Evolutionary conservation across 1,284 basidiomycete species (phyloP).

Genomic region (Athelia sp.): DNA sequence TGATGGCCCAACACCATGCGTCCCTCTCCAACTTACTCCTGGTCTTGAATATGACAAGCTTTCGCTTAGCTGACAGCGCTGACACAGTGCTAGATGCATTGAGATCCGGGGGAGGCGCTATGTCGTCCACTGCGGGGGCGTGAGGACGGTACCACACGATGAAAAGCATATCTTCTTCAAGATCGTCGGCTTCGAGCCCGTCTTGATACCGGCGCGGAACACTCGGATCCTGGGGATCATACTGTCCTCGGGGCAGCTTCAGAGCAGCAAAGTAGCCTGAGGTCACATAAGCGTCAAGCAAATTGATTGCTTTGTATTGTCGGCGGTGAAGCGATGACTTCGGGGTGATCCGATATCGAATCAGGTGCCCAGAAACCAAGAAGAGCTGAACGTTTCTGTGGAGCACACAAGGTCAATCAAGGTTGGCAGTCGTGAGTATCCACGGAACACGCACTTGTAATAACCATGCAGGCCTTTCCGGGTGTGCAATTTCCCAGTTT

Average conservation of each 20-base stretch:
- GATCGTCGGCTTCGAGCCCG: constrained; percentile 73
- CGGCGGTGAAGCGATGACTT: constrained; percentile 45
- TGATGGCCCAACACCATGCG: constrained; percentile 84
- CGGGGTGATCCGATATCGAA: constrained; percentile 55
- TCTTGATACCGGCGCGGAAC: constrained; percentile 71
- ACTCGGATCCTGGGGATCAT: constrained; percentile 43
- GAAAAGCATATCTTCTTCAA: constrained; percentile 72
- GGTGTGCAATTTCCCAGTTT: constrained; percentile 66
- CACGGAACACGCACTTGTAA: constrained; percentile 51
- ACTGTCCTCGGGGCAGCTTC: constrained; percentile 56
- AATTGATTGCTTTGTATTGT: constrained; percentile 46
- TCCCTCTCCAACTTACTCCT: constrained; percentile 80
- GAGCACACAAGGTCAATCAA: constrained; percentile 5
- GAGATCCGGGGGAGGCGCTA: constrained; percentile 3
- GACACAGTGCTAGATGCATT: constrained; percentile 31
- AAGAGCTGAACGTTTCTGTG: constrained; percentile 63
- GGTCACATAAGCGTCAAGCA: constrained; percentile 72
- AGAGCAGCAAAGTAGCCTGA: constrained; percentile 75
- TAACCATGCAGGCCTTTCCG: constrained; percentile 62
- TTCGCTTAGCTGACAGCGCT: constrained; percentile 55
- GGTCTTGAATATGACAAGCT: constrained; percentile 64
- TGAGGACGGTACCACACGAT: constrained; percentile 60
- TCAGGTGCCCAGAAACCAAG: constrained; percentile 59
- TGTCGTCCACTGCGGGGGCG: constrained; percentile 10
- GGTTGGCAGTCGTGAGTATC: constrained; percentile 2